Evolutionary conservation across 2,329 filamentous ascomycete species (phyloP), one percentile per base, ranked within the genome.

Genomic region (Paecilomyces variotii): DNA sequence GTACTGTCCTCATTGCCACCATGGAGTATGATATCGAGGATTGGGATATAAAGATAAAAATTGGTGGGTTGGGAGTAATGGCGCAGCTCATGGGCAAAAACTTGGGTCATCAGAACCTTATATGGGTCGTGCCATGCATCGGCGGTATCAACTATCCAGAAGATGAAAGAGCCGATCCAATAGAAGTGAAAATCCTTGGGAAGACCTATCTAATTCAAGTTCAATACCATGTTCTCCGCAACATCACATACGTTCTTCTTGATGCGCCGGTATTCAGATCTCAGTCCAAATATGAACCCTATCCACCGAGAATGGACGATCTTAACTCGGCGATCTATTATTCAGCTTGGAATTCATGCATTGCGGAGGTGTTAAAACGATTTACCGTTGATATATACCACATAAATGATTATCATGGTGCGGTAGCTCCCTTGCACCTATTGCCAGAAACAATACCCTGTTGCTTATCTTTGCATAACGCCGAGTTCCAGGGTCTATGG

Each of bases 1-100:
- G 80, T 24, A 85, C 79, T 12, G 80, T 86, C 2, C 76, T 86
- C 28, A 84, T 87, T 57, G 84, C 82, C 12, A 86, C 84, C 7
- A 85, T 86, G 81, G 84, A 87, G 69, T 87, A 87, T 71, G 82
- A 86, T 62, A 87, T 87, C 60, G 81, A 84, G 58, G 84, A 87
- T 66, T 86, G 84, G 81, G 76, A 72, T 26, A 83, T 86, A 73
- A 86, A 85, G 71, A 82, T 87, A 72, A 87, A 87, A 73, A 87
- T 87, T 58, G 84, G 84, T 61, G 84, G 84, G 62, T 76, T 87
- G 3, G 84, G 84, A 69, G 84, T 86, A 60, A 87, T 87, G 84
- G 83, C 84, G 24, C 81, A 84, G 63, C 74, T 86, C 3, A 86
- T 86, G 83, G 82, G 81, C 34, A 82, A 83, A 65, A 81, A 82